Percentiles rank a stretch among this genome's conserved stretches.
Evolutionary conservation across 306 rosid genomes (phyloP).

Genomic region (Phaseolus lunatus): DNA sequence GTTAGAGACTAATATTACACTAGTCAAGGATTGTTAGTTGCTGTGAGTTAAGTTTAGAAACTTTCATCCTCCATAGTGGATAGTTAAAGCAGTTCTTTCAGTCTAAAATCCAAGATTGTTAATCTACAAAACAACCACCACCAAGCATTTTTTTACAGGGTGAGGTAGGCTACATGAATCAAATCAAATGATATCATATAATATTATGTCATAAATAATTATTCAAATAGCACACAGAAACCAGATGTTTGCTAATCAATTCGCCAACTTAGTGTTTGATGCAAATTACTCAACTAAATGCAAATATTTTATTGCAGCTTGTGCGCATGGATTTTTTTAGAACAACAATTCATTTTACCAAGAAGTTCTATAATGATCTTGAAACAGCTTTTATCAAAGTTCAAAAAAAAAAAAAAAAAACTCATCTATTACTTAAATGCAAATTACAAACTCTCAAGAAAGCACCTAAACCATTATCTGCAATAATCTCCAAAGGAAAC

Average conservation of each 20-base stretch:
- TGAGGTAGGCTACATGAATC: not conserved
- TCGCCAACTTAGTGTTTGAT: slow-evolving; percentile 12
- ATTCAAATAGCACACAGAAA: not conserved
- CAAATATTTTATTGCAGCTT: slow-evolving; percentile 1
- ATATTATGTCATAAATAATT: not conserved
- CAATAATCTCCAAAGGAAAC: slow-evolving; percentile 16
- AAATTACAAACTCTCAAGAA: slow-evolving; percentile 26
- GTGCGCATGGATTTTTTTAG: not conserved
- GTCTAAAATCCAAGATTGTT: not conserved
- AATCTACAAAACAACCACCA: not conserved
- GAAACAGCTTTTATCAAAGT: not conserved
- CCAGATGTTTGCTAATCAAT: not conserved
- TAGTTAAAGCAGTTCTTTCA: not conserved
- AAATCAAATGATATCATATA: not conserved
- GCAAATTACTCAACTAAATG: slow-evolving; percentile 9
- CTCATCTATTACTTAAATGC: not conserved
- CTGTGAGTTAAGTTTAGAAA: not conserved
- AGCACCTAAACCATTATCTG: not conserved
- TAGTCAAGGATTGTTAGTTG: not conserved
- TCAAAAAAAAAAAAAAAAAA: not conserved
- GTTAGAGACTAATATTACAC: slow-evolving; percentile 13
- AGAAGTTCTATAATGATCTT: not conserved
- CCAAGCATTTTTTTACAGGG: not conserved
- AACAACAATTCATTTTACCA: slow-evolving; percentile 22
- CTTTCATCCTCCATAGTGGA: not conserved